A percentile compares a stretch with the other conserved stretches of the same genome.
Conservation (phyloP, 352 stramenopile species). For the Thalassiosira exigua region DNA sequence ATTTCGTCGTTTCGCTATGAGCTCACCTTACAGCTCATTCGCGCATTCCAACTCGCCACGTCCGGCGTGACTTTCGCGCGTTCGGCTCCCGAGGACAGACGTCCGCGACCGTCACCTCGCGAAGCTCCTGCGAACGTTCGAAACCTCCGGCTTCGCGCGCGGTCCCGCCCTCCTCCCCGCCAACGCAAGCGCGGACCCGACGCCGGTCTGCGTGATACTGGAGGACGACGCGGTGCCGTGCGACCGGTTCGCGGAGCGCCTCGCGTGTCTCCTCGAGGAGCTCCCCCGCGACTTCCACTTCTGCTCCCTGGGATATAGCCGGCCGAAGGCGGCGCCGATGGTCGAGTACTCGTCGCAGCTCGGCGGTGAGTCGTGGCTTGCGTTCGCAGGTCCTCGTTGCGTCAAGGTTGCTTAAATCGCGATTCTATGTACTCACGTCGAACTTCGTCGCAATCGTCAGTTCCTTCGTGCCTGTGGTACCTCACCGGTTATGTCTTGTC, state of each 20-base stretch:
- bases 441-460: conserved; percentile 63
- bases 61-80: too few species aligned
- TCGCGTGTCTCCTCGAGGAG: conserved; percentile 69
- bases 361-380: too few species aligned
- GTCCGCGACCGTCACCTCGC: conserved; percentile 13
- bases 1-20: too few species aligned
- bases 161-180: conserved; percentile 56
- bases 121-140: conserved; percentile 56
- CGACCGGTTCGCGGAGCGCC: conserved; percentile 79
- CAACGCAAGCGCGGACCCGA: conserved; percentile 64
- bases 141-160: conserved; percentile 74
- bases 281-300: conserved; percentile 84
- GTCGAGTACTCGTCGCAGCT: conserved; percentile 70
- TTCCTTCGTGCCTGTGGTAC: conserved; percentile 81
- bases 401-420: too few species aligned
- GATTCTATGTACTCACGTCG: too few species aligned
- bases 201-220: conserved; percentile 75
- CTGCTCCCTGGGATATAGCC: conserved; percentile 82
- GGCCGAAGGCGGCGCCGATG: conserved; percentile 77
- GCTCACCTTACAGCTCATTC: background rate
- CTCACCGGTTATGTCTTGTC: conserved; percentile 82
- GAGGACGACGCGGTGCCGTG: conserved; percentile 82
- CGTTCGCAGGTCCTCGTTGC: too few species aligned
- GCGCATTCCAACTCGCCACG: too few species aligned
- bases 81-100: too few species aligned